Evolutionary conservation across 2,329 filamentous ascomycete genomes (phyloP).

Genomic region (Coniochaeta ligniaria): DNA sequence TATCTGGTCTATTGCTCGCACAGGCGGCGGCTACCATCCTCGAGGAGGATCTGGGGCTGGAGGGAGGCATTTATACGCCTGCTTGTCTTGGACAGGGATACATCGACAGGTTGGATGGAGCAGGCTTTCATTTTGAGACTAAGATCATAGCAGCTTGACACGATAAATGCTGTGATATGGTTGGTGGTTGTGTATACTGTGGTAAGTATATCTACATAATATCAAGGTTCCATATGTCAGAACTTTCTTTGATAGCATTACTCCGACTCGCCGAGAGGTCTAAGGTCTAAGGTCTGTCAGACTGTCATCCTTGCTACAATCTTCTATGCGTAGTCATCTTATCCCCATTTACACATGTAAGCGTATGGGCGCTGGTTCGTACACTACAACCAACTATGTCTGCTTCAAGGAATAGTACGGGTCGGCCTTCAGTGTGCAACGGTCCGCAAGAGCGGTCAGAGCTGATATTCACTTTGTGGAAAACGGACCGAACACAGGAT

Average conservation of each 20-base stretch:
- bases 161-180: not conserved
- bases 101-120: slow-evolving; percentile 53
- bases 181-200: not conserved
- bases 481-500: not conserved
- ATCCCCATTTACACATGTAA: too few species aligned
- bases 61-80: slow-evolving; percentile 65
- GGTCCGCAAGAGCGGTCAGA: too few species aligned
- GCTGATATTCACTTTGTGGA: not conserved
- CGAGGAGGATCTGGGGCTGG: slow-evolving; percentile 51
- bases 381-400: too few species aligned
- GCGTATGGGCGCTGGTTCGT: too few species aligned
- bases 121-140: slow-evolving; percentile 57
- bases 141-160: slow-evolving; percentile 29
- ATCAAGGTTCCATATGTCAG: not conserved
- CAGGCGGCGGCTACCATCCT: slow-evolving; percentile 61
- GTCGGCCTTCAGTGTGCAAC: too few species aligned
- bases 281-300: too few species aligned
- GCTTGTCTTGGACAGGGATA: slow-evolving; percentile 62
- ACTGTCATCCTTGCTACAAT: too few species aligned
- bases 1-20: slow-evolving; percentile 57
- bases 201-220: too few species aligned
- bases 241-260: not conserved
- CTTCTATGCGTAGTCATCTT: too few species aligned
- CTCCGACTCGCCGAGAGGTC: not conserved
- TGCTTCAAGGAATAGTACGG: too few species aligned